phyloP scores from a whole-genome alignment of 306 rosid species.

The Hippophae rhamnoides region DNA sequence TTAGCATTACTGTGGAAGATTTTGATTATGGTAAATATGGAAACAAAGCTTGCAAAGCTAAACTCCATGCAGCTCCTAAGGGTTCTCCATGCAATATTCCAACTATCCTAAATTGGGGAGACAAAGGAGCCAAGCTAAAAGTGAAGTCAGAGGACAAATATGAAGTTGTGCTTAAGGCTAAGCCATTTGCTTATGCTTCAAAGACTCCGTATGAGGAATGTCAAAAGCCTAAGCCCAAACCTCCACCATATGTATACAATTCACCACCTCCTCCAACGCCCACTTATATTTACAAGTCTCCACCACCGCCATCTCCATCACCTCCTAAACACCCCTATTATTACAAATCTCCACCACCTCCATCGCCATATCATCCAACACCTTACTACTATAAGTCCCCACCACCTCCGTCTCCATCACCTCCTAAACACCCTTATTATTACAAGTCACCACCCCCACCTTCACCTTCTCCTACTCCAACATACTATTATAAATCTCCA shows the following conservation, averaged over 20 bases:
- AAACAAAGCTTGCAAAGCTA: slow-evolving; percentile 60
- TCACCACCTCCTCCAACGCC: slow-evolving; percentile 17
- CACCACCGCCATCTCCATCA: slow-evolving; percentile 14
- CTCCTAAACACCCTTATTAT: slow-evolving; percentile 17
- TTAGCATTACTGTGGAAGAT: slow-evolving; percentile 40
- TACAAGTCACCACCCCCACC: neutral
- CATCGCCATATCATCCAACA: slow-evolving; percentile 11
- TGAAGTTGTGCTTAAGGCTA: slow-evolving; percentile 62
- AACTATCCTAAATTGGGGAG: slow-evolving; percentile 48
- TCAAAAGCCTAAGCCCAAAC: slow-evolving; percentile 34
- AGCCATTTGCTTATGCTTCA: slow-evolving; percentile 81
- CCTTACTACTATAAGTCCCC: slow-evolving; percentile 34
- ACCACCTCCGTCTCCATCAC: slow-evolving; percentile 53
- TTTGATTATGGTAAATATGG: slow-evolving; percentile 61
- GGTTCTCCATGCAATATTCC: slow-evolving; percentile 67
- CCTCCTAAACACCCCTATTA: slow-evolving; percentile 32
- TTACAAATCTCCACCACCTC: slow-evolving; percentile 48
- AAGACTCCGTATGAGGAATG: slow-evolving; percentile 63
- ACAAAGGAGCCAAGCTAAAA: slow-evolving; percentile 40
- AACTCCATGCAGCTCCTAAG: slow-evolving; percentile 69
- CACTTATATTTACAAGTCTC: slow-evolving; percentile 4
- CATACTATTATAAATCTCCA: slow-evolving; percentile 10
- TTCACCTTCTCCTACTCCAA: neutral
- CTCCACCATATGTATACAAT: slow-evolving; percentile 40
- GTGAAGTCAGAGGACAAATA: slow-evolving; percentile 62